Conservation (phyloP, 768 basidiomycete species). For the Rhizopogon vesiculosus region DNA sequence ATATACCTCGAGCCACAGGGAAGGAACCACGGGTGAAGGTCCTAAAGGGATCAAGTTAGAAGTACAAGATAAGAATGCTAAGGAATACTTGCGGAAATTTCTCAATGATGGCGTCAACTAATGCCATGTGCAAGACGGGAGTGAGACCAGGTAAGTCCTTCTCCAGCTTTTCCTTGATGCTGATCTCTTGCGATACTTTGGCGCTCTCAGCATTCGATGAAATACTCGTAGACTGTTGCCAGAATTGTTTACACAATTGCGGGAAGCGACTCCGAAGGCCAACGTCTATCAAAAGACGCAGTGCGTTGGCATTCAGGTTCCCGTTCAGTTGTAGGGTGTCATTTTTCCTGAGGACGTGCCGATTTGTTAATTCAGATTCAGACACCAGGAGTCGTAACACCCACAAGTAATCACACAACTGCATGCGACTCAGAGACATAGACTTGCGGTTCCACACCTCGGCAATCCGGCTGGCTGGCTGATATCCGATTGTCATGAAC, state of each 20-base stretch:
- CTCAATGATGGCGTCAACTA: constrained; percentile 23
- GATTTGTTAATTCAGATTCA: background rate
- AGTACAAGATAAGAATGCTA: background rate
- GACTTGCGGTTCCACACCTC: background rate
- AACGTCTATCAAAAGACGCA: constrained; percentile 20
- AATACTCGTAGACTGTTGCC: constrained; percentile 5
- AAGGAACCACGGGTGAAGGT: constrained; percentile 16
- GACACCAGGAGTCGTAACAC: background rate
- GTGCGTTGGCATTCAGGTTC: constrained; percentile 17
- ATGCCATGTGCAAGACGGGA: constrained; percentile 4
- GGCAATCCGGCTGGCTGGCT: constrained; percentile 2
- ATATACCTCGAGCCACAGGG: constrained; percentile 5
- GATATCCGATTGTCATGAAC: constrained; percentile 30
- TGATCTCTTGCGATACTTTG: background rate
- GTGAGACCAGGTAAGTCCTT: constrained; percentile 3
- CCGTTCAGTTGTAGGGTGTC: constrained; percentile 21
- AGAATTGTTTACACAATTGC: constrained; percentile 18
- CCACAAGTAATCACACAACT: constrained; percentile 17
- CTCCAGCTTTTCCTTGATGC: background rate
- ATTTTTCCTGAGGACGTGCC: constrained; percentile 8
- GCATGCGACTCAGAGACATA: background rate
- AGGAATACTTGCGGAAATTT: constrained; percentile 12
- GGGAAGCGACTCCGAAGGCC: constrained; percentile 27
- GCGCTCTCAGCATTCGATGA: background rate
- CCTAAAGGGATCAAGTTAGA: background rate